Evolutionary conservation across 306 rosid genomes (phyloP).

Genomic region (Trichosanthes cucumerina): DNA sequence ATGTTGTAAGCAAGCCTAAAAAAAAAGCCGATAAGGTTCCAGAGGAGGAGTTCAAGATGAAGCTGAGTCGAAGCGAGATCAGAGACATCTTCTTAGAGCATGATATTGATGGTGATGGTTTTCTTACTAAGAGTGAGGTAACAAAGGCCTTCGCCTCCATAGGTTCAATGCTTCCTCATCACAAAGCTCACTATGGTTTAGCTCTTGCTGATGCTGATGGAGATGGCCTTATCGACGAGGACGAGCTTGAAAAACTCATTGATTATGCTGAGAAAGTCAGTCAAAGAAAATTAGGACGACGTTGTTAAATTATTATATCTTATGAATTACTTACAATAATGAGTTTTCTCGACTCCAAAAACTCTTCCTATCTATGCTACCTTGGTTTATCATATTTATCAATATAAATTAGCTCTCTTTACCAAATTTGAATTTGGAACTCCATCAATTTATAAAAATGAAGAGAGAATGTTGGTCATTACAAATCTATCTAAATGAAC

Average conservation of each 20-base stretch:
- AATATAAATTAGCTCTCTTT: too few relatives aligned
- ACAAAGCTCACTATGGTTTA: not conserved
- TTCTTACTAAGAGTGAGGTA: not conserved
- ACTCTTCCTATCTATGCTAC: not conserved
- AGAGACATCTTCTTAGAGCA: not conserved
- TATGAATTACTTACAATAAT: not conserved
- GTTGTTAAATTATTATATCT: not conserved
- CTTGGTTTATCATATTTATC: not conserved
- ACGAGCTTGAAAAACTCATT: slow-evolving; percentile 11
- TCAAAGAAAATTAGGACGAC: not conserved
- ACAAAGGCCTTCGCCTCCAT: not conserved
- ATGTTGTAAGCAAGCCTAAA: not conserved
- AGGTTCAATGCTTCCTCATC: not conserved
- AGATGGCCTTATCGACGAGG: slow-evolving; percentile 15
- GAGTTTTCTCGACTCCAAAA: not conserved
- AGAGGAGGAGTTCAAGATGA: not conserved
- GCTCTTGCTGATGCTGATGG: slow-evolving; percentile 5
- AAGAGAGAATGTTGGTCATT: too few relatives aligned
- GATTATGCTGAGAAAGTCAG: slow-evolving; percentile 10
- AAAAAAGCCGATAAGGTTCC: not conserved
- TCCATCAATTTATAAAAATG: too few relatives aligned
- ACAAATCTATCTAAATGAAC: too few relatives aligned
- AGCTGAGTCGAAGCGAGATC: not conserved
- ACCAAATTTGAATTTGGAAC: too few relatives aligned
- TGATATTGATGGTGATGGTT: slow-evolving; percentile 1